Base-by-base conservation (phyloP, 257 asterid species). In the Solanum verrucosum region DNA sequence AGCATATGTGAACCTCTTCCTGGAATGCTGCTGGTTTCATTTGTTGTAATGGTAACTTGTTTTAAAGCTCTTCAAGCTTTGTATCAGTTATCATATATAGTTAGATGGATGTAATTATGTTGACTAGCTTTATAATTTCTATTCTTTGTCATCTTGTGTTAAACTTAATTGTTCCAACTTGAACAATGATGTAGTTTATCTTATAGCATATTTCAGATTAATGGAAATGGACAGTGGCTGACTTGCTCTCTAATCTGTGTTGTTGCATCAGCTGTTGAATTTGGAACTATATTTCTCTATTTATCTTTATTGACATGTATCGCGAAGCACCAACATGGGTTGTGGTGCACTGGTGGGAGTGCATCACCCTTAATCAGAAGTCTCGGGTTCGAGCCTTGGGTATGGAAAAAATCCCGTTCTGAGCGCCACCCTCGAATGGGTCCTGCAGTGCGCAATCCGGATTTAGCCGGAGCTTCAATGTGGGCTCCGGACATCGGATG, bases 1-100 rank as follows among this genome's bases (percentile, higher is more conserved):
- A 37, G 84, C 78, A 77, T 56, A 75, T 75, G 56, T 23, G 77
- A 72, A 74, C 59, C 52, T 75, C 44, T 79, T 46, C 75, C 78
- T 78, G 78, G 82, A 42, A 44, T 18, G 46, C 82, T n/a, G 13
- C 77, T 44, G 60, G 34, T 38, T 85, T 78, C 63, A 42, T 42
- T n/a, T 78, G 37, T 78, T 78, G 63, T 42, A 78, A 78, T 78
- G 84, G 84, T 42, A 78, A 65, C 72, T n/a, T 65, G 16, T 65
- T n/a, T 65, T n/a, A n/a, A n/a, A 65, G 33, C 33, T 10, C 72
- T 65, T n/a, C 72, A 65, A 65, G 49, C 33, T 29, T n/a, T n/a
- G 71, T 67, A 27, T 27, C 74, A 27, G 74, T 67, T 67, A 27
- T 67, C 74, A 67, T 67, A 27, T 67, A 25, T 67, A 67, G 74